Conservation (phyloP, 352 stramenopile species). For the Globisporangium canariense region DNA sequence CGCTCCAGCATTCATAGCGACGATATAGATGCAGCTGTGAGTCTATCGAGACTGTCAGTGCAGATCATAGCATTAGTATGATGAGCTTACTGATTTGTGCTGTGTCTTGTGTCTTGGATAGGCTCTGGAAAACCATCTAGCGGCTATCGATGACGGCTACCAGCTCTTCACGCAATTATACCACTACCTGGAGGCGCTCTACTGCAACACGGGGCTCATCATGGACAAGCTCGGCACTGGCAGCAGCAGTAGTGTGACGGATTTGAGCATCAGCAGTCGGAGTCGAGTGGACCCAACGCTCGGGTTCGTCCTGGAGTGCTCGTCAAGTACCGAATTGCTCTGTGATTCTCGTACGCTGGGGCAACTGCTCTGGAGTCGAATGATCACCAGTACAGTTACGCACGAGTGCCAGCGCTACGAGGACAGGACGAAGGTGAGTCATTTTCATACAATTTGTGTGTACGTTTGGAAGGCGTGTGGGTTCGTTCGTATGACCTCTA, state of each 20-base stretch:
- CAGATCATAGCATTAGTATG: not conserved
- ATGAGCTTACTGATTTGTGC: not conserved
- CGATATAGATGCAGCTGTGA: not conserved
- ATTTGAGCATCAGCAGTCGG: not conserved
- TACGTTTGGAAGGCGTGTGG: no score
- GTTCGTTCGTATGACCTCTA: no score
- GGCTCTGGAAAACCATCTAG: not conserved
- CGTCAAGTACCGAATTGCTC: not conserved
- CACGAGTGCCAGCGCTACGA: not conserved
- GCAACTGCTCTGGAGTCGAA: not conserved
- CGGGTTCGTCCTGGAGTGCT: not conserved
- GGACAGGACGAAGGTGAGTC: not conserved
- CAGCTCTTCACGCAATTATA: not conserved
- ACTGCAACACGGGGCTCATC: not conserved
- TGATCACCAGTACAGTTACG: not conserved
- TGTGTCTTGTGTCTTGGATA: not conserved
- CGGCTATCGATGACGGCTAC: not conserved
- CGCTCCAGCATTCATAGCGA: not conserved
- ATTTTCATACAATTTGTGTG: not conserved
- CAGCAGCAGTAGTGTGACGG: not conserved
- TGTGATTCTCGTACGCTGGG: not conserved
- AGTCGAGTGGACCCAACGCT: not conserved
- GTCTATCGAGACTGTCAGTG: no score
- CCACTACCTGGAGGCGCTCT: constrained; percentile 4
- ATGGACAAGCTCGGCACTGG: not conserved